phyloP scores from a whole-genome alignment of 2,329 filamentous ascomycete species.

The Lasiodiplodia citricola region DNA sequence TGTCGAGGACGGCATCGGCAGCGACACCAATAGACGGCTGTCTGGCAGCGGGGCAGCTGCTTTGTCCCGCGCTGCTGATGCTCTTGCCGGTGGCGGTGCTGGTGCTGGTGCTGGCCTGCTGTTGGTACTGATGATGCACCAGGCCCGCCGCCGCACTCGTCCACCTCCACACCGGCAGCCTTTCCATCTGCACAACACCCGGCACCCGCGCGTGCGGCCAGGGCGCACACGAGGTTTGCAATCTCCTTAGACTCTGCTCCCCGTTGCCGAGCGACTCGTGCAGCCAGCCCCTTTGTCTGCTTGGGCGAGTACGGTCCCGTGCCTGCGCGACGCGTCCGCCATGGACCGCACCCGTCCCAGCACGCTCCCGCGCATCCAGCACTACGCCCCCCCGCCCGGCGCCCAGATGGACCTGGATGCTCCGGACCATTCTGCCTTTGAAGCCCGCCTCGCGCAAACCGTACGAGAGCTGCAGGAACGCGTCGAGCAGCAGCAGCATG shows the following conservation, averaged over 20 bases:
- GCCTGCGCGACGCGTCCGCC: background rate
- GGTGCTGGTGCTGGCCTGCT: background rate
- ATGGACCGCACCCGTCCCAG: conserved; percentile 7
- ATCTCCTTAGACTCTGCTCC: conserved; percentile 7
- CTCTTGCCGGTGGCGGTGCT: background rate
- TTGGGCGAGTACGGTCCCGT: conserved; percentile 2
- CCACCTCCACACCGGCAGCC: too few relatives aligned
- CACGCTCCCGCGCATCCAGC: conserved; percentile 35
- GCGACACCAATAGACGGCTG: background rate
- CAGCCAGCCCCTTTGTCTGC: background rate
- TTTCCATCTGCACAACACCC: background rate
- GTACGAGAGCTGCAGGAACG: conserved; percentile 68
- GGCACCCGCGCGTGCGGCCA: background rate
- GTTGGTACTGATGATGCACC: background rate
- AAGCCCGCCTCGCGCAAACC: conserved; percentile 67
- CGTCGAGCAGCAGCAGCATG: conserved; percentile 54
- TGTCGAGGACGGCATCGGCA: background rate
- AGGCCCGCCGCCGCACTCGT: background rate
- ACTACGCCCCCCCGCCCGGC: conserved; percentile 35
- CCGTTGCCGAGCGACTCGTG: conserved; percentile 1
- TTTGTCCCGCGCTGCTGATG: background rate
- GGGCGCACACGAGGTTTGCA: background rate
- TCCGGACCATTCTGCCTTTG: conserved; percentile 45
- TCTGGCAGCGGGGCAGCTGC: background rate
- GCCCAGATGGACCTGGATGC: conserved; percentile 44